A percentile compares a stretch with the other conserved stretches of the same genome.
phyloP scores from a whole-genome alignment of 345 rosid genomes.

The Salix arbutifolia region DNA sequence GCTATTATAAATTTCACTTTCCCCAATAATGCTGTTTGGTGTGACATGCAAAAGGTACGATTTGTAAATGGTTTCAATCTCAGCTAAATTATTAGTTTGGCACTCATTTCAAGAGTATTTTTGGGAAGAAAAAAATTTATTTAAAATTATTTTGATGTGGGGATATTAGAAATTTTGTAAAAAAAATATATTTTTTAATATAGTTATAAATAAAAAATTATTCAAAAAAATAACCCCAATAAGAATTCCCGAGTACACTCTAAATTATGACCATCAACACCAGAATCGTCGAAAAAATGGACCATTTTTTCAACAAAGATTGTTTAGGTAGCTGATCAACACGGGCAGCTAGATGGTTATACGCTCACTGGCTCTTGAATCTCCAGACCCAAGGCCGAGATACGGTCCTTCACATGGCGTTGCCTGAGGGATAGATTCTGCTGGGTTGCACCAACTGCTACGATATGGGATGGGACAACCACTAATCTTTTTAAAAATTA shows the following conservation, averaged over 20 bases:
- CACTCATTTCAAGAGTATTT: no score
- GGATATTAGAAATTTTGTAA: no score
- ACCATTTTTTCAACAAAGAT: neutral
- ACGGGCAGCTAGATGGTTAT: neutral
- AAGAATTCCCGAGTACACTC: no score
- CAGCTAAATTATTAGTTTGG: no score
- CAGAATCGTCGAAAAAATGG: neutral
- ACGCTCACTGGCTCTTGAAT: neutral
- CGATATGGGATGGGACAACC: neutral
- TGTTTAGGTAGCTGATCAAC: neutral
- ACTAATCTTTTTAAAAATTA: neutral
- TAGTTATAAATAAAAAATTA: no score
- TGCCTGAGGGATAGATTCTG: neutral
- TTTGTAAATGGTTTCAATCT: neutral
- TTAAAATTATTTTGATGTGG: no score
- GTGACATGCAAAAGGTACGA: neutral
- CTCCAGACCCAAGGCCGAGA: neutral
- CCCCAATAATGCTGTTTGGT: neutral
- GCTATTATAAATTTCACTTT: neutral
- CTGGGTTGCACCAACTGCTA: neutral
- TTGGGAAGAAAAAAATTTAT: no score
- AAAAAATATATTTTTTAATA: no score
- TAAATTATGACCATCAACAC: neutral
- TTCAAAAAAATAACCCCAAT: no score
- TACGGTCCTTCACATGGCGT: neutral